Percentiles rank a stretch among this genome's conserved stretches.
Conservation (phyloP, 2,329 filamentous ascomycete genomes). For the Epichloe festucae region DNA sequence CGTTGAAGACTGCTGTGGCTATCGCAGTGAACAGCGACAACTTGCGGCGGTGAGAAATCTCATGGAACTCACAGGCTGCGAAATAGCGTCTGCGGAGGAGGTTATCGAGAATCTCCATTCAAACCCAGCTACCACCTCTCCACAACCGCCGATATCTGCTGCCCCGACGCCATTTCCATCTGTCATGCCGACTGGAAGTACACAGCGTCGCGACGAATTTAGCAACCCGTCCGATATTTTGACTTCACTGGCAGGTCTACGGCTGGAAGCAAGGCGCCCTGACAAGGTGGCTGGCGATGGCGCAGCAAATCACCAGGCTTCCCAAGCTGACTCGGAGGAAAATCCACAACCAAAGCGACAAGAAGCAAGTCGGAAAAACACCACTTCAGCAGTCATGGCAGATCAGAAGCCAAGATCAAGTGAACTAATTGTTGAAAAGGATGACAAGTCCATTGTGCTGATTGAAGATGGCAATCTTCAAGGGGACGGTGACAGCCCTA, state of each 20-base stretch:
- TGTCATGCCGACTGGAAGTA: background rate
- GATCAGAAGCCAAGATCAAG: background rate
- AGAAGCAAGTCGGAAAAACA: conserved; percentile 7
- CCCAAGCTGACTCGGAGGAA: conserved; percentile 7
- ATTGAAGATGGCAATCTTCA: background rate
- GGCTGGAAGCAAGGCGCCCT: conserved; percentile 16
- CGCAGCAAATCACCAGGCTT: background rate
- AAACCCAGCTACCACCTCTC: conserved; percentile 2
- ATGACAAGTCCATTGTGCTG: background rate
- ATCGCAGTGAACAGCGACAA: conserved; percentile 56
- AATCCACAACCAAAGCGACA: conserved; percentile 6
- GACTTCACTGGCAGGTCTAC: conserved; percentile 19
- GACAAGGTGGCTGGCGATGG: conserved; percentile 6
- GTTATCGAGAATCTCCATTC: conserved; percentile 30
- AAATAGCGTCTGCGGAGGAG: conserved; percentile 45
- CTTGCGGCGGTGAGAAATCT: conserved; percentile 57
- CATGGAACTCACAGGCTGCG: conserved; percentile 61
- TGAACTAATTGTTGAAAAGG: background rate
- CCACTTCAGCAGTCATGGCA: background rate
- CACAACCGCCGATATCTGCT: conserved; percentile 3
- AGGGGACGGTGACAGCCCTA: background rate
- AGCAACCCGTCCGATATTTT: conserved; percentile 17
- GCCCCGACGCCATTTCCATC: background rate
- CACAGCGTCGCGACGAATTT: background rate
- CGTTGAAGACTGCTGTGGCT: conserved; percentile 80